Evolutionary conservation across 495 filamentous ascomycete genomes (phyloP).

Genomic region (Hyaloscypha bicolor): DNA sequence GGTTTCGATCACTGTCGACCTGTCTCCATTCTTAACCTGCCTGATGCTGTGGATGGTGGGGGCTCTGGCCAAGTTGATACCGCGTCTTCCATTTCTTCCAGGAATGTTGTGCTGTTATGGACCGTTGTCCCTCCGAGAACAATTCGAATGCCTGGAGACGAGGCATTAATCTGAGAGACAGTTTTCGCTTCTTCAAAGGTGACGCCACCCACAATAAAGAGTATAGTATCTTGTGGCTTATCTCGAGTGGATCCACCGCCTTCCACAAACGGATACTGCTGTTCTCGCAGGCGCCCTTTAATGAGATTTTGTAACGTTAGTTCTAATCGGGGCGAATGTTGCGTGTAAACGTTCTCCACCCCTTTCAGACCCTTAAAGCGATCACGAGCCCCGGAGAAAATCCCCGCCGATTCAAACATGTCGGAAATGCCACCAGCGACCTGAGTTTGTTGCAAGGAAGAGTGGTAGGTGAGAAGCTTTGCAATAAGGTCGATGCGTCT

Average conservation of each 20-base stretch:
- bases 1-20: constrained; percentile 43
- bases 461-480: constrained; percentile 79
- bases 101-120: constrained; percentile 82
- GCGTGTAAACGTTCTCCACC: constrained; percentile 98
- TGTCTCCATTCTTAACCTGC: constrained; percentile 68
- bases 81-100: constrained; percentile 84
- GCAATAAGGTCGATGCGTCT: constrained; percentile 72
- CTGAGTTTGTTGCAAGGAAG: constrained; percentile 74
- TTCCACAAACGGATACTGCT: constrained; percentile 90
- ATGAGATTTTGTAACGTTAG: constrained; percentile 87
- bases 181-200: constrained; percentile 98
- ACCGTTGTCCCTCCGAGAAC: constrained; percentile 84
- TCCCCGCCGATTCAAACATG: constrained; percentile 86
- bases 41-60: constrained; percentile 67
- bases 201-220: constrained; percentile 90
- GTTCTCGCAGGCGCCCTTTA: constrained; percentile 81
- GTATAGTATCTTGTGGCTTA: constrained; percentile 93
- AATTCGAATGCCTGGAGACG: constrained; percentile 82
- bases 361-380: constrained; percentile 95
- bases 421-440: constrained; percentile 78
- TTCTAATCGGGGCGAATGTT: constrained; percentile 89
- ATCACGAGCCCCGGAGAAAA: constrained; percentile 87
- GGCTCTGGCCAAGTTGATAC: constrained; percentile 80
- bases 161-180: constrained; percentile 89
- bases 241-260: constrained; percentile 81